Evolutionary conservation across 2,329 filamentous ascomycete species (phyloP).

Genomic region (Conoideocrella luteorostrata): DNA sequence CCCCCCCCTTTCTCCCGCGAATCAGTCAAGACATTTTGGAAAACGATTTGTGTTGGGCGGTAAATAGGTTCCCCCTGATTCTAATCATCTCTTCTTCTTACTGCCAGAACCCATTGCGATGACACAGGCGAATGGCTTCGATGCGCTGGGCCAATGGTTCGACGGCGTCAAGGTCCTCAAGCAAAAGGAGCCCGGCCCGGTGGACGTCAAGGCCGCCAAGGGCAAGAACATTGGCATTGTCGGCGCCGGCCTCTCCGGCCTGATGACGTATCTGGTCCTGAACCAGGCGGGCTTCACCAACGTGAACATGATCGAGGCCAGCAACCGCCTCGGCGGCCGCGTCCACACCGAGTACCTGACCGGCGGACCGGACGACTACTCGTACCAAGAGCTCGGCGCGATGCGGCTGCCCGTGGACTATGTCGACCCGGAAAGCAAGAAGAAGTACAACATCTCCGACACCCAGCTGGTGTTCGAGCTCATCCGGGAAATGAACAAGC

Average conservation of each 20-base stretch:
- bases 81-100: neutral
- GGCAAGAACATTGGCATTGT: conserved; percentile 55
- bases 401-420: conserved; percentile 57
- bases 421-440: conserved; percentile 38
- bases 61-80: too few species aligned
- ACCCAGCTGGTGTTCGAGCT: conserved; percentile 61
- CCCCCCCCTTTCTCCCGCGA: too few species aligned
- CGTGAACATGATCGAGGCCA: conserved; percentile 56
- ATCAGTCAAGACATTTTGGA: too few species aligned
- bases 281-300: conserved; percentile 48
- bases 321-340: conserved; percentile 54
- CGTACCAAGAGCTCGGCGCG: conserved; percentile 61
- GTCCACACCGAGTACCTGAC: conserved; percentile 58
- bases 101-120: conserved; percentile 32
- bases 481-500: conserved; percentile 49
- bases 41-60: too few species aligned
- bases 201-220: conserved; percentile 12
- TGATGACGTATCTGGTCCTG: conserved; percentile 50
- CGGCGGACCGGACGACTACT: conserved; percentile 53
- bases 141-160: conserved; percentile 54
- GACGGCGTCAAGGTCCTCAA: conserved; percentile 55
- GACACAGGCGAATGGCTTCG: conserved; percentile 42
- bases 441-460: conserved; percentile 54
- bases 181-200: conserved; percentile 42
- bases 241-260: conserved; percentile 58